Evolutionary conservation across 345 rosid species (phyloP), one percentile per base, ranked within the genome.

Genomic region (Brassica juncea): DNA sequence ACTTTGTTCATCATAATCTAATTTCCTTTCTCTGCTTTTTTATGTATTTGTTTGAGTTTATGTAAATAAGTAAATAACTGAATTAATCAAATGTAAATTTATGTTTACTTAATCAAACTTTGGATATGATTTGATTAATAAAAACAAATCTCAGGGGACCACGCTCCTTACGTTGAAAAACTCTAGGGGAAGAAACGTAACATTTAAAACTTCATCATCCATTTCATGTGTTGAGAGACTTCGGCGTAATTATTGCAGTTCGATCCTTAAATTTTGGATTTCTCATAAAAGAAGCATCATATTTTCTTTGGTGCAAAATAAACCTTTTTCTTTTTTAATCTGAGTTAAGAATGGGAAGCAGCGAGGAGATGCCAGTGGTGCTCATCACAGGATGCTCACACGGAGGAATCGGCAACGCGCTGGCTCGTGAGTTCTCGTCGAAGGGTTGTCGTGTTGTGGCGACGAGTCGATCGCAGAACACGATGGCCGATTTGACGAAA

Each of bases 331-430:
- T 2, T 30, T n/a, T 61, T n/a, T 6, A 27, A 69, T 12, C 4
- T 3, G n/a, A 60, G 62, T 35, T 3, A 23, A 66, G 16, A 44
- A 88, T 91, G 97, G 93, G 71, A 37, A 79, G 74, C 34, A 25
- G 55, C 23, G 78, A 70, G 4, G 71, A 73, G 23, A 82, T 37
- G 11, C 87, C 75, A 10, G 97, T 94, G 77, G 93, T 94, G 28
- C 77, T 94, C 28, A 87, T 94, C 76, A 89, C 97, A 0, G 99
- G 99, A 15, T 94, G 97, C 42, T 84, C 90, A 10, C 77, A 88
- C 15, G 97, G 99, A 63, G 99, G 97, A 3, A 94, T 94, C 1
- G 97, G 99, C 10, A 81, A 94, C 68, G 97, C 95, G 12, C 77
- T 94, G 73, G 97, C 97, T 1, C 88, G 78, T 10, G 97, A 88